Conservation (phyloP, 2,329 filamentous ascomycete species). For the Parastagonospora avenae region DNA sequence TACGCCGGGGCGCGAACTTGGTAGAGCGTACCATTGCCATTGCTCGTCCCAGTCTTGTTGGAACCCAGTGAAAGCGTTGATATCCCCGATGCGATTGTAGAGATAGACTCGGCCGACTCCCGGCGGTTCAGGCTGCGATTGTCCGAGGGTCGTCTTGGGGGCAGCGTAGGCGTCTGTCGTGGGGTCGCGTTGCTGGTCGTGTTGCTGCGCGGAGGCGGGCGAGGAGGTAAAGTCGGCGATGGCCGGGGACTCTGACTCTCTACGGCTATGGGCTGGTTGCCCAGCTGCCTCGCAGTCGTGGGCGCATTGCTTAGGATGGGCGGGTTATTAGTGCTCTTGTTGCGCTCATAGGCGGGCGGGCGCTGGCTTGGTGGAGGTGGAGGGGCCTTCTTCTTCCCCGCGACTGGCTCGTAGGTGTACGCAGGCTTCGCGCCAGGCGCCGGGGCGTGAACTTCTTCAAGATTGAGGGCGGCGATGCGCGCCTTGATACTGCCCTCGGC, state of each 20-base stretch:
- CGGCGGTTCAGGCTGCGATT: constrained; percentile 35
- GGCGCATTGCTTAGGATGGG: constrained; percentile 45
- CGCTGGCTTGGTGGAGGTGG: constrained; percentile 46
- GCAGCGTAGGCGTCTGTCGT: constrained; percentile 48
- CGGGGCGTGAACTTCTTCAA: constrained; percentile 51
- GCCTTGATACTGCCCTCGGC: constrained; percentile 48
- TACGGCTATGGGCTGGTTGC: constrained; percentile 45
- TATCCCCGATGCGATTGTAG: constrained; percentile 54
- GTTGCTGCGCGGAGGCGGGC: constrained; percentile 56
- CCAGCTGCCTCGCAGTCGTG: constrained; percentile 38
- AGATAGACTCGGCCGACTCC: constrained; percentile 55
- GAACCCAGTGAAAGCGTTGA: constrained; percentile 58
- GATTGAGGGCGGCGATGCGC: constrained; percentile 55
- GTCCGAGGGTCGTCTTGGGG: constrained; percentile 52
- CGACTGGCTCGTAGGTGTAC: constrained; percentile 42
- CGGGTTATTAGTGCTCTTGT: constrained; percentile 49
- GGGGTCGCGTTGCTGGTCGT: constrained; percentile 49
- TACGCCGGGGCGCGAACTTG: constrained; percentile 61
- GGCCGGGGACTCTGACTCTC: constrained; percentile 23
- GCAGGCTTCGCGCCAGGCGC: constrained; percentile 43
- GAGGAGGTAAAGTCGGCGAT: constrained; percentile 41
- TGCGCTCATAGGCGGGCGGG: constrained; percentile 37
- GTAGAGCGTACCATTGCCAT: constrained; percentile 38
- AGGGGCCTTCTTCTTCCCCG: constrained; percentile 43
- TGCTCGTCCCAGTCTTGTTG: constrained; percentile 42